Evolutionary conservation across 2,329 filamentous ascomycete genomes (phyloP).

Genomic region (Cryoendolithus antarcticus): DNA sequence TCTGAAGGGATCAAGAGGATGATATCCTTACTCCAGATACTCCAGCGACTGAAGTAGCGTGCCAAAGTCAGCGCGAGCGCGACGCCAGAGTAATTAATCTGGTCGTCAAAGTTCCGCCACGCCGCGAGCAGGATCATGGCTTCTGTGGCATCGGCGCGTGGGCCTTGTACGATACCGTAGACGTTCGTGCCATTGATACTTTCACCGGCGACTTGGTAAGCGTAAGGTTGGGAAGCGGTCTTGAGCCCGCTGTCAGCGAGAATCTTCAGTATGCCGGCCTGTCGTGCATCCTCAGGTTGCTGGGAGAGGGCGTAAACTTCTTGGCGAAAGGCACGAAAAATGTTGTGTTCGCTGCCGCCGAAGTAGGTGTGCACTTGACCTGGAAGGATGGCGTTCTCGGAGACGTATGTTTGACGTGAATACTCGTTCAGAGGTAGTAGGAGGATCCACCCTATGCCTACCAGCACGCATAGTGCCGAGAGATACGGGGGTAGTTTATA

Average conservation of each 20-base stretch:
- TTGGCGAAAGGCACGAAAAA: constrained; percentile 79
- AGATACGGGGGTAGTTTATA: constrained; percentile 78
- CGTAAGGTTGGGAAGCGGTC: constrained; percentile 75
- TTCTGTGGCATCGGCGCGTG: constrained; percentile 89
- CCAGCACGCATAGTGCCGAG: constrained; percentile 68
- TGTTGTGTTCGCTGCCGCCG: constrained; percentile 85
- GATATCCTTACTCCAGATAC: constrained; percentile 97
- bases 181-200: constrained; percentile 73
- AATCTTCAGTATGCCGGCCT: constrained; percentile 54
- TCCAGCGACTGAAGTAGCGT: constrained; percentile 96
- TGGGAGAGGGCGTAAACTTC: constrained; percentile 57
- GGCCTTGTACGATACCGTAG: constrained; percentile 86
- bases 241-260: constrained; percentile 72
- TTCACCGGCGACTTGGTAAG: constrained; percentile 66
- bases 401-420: constrained; percentile 87
- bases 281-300: constrained; percentile 25
- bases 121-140: constrained; percentile 86
- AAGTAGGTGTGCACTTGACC: constrained; percentile 98
- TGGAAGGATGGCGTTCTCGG: constrained; percentile 88
- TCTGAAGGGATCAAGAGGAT: constrained; percentile 83
- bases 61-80: constrained; percentile 75
- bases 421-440: constrained; percentile 83
- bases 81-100: constrained; percentile 76
- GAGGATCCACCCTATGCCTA: constrained; percentile 82
- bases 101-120: constrained; percentile 69